These are phyloP conservation scores for Juglanconis oblonga DNA, from an alignment of 2,329 filamentous ascomycete species.

Conservation along the genomic window DNA sequence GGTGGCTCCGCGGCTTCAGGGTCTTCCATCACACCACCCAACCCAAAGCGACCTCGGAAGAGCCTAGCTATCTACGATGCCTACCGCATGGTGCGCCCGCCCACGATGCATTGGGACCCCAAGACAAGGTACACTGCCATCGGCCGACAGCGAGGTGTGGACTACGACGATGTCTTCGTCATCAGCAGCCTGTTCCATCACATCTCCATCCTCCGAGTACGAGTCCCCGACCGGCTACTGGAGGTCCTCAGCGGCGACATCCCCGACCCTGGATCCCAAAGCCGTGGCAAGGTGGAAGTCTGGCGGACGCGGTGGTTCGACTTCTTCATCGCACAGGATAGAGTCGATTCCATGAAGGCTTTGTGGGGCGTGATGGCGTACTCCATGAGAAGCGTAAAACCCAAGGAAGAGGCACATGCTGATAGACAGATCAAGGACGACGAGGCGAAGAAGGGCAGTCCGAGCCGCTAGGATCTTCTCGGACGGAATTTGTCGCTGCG, in stretches of 20 bases:
- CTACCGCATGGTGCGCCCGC: slow-evolving; percentile 60
- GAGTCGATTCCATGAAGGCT: slow-evolving; percentile 54
- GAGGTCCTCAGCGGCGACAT: slow-evolving; percentile 48
- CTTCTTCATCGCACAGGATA: slow-evolving; percentile 51
- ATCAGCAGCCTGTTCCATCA: slow-evolving; percentile 62
- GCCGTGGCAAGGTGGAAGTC: slow-evolving; percentile 52
- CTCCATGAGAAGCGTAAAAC: slow-evolving; percentile 49
- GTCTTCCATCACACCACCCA: slow-evolving; percentile 23
- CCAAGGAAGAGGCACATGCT: slow-evolving; percentile 19
- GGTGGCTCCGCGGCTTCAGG: not conserved
- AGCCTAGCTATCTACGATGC: slow-evolving; percentile 59
- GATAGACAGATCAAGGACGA: slow-evolving; percentile 28
- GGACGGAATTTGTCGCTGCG: not conserved
- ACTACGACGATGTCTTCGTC: slow-evolving; percentile 60
- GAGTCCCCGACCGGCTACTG: slow-evolving; percentile 54
- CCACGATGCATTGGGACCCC: slow-evolving; percentile 57
- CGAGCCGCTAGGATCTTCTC: not conserved
- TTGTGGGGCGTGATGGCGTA: slow-evolving; percentile 61
- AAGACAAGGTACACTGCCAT: slow-evolving; percentile 58
- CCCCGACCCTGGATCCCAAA: slow-evolving; percentile 28
- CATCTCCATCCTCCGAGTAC: slow-evolving; percentile 53
- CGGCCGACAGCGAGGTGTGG: slow-evolving; percentile 44
- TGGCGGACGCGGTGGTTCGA: slow-evolving; percentile 62
- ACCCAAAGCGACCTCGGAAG: slow-evolving; percentile 50
- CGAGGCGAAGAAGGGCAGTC: slow-evolving; percentile 25